Conservation (phyloP, 768 basidiomycete genomes). For the Xerocomus brunneocitrinus region DNA sequence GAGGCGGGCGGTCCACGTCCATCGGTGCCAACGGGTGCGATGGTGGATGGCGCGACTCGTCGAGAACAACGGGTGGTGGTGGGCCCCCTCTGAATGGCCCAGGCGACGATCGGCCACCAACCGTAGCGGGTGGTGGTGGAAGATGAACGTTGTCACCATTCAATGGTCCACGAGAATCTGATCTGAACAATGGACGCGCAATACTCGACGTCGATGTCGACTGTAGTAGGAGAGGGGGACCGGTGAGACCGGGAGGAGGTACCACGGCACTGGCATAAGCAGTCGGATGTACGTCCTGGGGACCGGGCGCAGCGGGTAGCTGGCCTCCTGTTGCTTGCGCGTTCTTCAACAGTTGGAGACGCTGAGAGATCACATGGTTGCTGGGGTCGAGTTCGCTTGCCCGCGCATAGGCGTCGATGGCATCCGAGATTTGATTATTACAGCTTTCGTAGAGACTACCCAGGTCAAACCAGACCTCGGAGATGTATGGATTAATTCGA, state of each 20-base stretch:
- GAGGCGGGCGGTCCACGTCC: constrained; percentile 56
- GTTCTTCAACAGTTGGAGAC: constrained; percentile 71
- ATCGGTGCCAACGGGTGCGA: constrained; percentile 77
- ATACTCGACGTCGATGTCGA: constrained; percentile 28
- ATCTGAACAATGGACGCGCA: constrained; percentile 49
- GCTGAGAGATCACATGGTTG: constrained; percentile 78
- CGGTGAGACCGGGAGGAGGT: constrained; percentile 63
- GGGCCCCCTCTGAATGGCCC: constrained; percentile 80
- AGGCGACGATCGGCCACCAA: constrained; percentile 50
- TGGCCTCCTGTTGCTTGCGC: constrained; percentile 72
- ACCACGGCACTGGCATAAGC: constrained; percentile 81
- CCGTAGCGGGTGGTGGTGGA: constrained; percentile 55
- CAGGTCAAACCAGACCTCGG: constrained; percentile 79
- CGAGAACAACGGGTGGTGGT: constrained; percentile 76
- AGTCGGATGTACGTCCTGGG: constrained; percentile 94
- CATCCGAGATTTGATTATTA: constrained; percentile 98
- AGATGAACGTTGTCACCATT: constrained; percentile 39
- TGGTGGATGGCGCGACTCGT: constrained; percentile 64
- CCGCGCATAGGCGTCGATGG: constrained; percentile 95
- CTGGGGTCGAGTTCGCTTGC: constrained; percentile 90
- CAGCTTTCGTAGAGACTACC: constrained; percentile 96
- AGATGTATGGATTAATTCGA: constrained; percentile 97
- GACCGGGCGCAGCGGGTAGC: constrained; percentile 83
- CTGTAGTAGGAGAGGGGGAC: constrained; percentile 63
- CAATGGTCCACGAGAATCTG: constrained; percentile 61